A percentile compares a stretch with the other conserved stretches of the same genome.
Evolutionary conservation across 306 rosid species (phyloP).

Genomic region (Aeschynomene evenia): DNA sequence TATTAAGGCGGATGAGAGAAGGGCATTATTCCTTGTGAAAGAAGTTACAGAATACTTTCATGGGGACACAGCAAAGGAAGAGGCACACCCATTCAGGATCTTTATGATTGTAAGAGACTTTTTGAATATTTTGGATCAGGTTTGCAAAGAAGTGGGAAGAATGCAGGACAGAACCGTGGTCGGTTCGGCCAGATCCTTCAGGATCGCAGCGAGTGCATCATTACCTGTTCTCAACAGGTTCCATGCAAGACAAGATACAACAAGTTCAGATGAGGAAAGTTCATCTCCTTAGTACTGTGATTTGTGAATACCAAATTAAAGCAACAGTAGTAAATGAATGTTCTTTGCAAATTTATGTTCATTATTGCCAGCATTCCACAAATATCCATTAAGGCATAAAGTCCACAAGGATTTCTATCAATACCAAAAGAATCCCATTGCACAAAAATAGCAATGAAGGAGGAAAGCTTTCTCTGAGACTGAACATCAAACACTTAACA

Average conservation of each 20-base stretch:
- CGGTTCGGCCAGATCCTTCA: constrained; percentile 84
- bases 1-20: constrained; percentile 70
- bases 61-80: constrained; percentile 85
- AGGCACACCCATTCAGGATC: constrained; percentile 91
- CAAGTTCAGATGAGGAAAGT: constrained; percentile 90
- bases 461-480: constrained; percentile 16
- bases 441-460: constrained; percentile 15
- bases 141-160: constrained; percentile 94
- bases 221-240: constrained; percentile 91
- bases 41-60: constrained; percentile 86
- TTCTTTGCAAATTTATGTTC: constrained; percentile 25
- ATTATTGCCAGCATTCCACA: constrained; percentile 27
- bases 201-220: constrained; percentile 86
- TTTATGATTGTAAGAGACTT: constrained; percentile 95
- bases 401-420: constrained; percentile 27
- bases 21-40: constrained; percentile 76
- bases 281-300: constrained; percentile 57
- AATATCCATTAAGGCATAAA: constrained; percentile 21
- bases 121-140: constrained; percentile 76
- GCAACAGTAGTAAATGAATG: constrained; percentile 31
- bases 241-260: constrained; percentile 62
- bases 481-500: constrained; percentile 25
- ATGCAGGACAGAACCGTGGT: constrained; percentile 74
- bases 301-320: constrained; percentile 39
- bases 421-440: constrained; percentile 16